phyloP scores from a whole-genome alignment of 2,329 filamentous ascomycete genomes.

The Xylariaceae sp. region DNA sequence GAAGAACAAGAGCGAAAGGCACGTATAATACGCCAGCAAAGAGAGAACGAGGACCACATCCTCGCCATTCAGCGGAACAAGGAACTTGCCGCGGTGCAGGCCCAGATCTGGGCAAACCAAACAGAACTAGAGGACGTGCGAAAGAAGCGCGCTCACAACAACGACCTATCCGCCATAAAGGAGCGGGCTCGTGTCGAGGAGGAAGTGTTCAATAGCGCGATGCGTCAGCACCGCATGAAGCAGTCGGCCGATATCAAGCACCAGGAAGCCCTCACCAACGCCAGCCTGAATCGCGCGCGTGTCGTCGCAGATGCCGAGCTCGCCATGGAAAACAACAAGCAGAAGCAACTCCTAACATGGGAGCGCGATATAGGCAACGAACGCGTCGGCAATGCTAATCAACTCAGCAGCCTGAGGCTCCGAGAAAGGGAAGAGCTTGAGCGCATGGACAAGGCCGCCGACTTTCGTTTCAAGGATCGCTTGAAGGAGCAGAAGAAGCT shows the following conservation, averaged over 20 bases:
- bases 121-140: slow-evolving; percentile 56
- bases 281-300: slow-evolving; percentile 46
- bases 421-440: slow-evolving; percentile 56
- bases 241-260: slow-evolving; percentile 46
- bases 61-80: slow-evolving; percentile 51
- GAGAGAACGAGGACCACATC: slow-evolving; percentile 53
- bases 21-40: slow-evolving; percentile 47
- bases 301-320: slow-evolving; percentile 51
- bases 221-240: slow-evolving; percentile 42
- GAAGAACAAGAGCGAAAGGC: slow-evolving; percentile 55
- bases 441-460: slow-evolving; percentile 49
- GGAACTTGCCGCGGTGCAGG: slow-evolving; percentile 55
- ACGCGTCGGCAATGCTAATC: slow-evolving; percentile 51
- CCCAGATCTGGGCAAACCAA: slow-evolving; percentile 52
- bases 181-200: slow-evolving; percentile 53
- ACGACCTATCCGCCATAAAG: slow-evolving; percentile 48
- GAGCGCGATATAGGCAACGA: slow-evolving; percentile 50
- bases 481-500: slow-evolving; percentile 55
- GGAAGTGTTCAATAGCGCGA: slow-evolving; percentile 41
- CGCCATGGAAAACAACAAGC: slow-evolving; percentile 47
- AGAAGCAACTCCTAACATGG: slow-evolving; percentile 51
- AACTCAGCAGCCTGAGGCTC: slow-evolving; percentile 52
- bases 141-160: slow-evolving; percentile 47
- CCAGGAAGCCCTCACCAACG: slow-evolving; percentile 51
- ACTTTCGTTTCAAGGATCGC: slow-evolving; percentile 48